Base-by-base conservation (phyloP, 208 protist species). In the Phytomonas sp. region DNA sequence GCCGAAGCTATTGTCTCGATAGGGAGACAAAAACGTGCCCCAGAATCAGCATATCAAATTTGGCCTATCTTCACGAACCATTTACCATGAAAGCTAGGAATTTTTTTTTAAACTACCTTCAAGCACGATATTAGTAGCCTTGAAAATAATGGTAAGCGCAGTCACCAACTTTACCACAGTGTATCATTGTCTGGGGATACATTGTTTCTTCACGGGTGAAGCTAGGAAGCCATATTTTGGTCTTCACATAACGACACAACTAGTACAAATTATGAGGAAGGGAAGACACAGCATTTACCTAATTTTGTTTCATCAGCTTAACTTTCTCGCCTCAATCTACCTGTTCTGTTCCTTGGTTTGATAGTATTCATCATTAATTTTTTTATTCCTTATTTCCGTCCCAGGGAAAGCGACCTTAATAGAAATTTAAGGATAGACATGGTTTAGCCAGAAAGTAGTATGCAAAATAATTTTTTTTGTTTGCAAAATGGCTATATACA, bases 371-470 rank as follows among this genome's bases (percentile, higher is more conserved):
- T 65, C 36, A 26, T 65, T 60, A 51, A 5, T 75, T 75, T 62
- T 75, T 76, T 75, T 75, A 11, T 74, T 68, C 59, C 70, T 75
- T 69, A 28, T 69, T 69, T 69, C 37, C 31, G 26, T n/a, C 31
- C 17, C 17, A 36, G 65, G 40, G 32, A 69, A 69, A 69, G 7
- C 31, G 53, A 66, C 6, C 20, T 64, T 60, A 69, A 26, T 11
- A 68, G 26, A 36, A 65, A 56, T 56, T 56, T 56, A 56, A 17
- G 40, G 46, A 56, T 56, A 56, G 5, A 56, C 20, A 20, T 56
- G 46, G 20, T 23, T 56, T 56, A 56, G 6, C 46, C 46, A 56
- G 40, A 56, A 56, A 56, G 46, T 23, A 26, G 46, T 23, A 56
- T 56, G 20, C 17, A 56, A 56, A 56, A 17, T 56, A 56, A 46